phyloP scores from a whole-genome alignment of 129 eudicot species.

The Pulicaria dysenterica region DNA sequence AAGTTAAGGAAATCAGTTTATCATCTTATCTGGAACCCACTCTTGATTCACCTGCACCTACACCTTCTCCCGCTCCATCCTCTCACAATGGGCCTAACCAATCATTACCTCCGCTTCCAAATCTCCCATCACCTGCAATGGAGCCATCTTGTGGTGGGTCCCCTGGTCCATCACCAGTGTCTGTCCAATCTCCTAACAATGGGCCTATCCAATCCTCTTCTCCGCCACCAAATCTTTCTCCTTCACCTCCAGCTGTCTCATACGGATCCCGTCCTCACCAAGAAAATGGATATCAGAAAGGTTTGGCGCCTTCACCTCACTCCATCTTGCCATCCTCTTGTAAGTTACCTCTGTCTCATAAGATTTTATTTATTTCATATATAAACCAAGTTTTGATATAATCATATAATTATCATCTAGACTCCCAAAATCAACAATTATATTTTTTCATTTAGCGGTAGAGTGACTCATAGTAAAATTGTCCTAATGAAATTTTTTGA shows the following conservation, averaged over 20 bases:
- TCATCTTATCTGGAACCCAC: conserved; percentile 62
- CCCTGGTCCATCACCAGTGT: conserved; percentile 27
- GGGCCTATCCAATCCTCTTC: conserved; percentile 39
- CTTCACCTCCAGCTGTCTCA: conserved; percentile 40
- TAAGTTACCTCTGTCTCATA: conserved; percentile 45
- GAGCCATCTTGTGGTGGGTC: conserved; percentile 43
- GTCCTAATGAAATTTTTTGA: neutral
- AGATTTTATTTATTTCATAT: too few relatives aligned
- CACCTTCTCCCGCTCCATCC: conserved; percentile 62
- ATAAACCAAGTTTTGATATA: too few relatives aligned
- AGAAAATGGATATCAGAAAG: conserved; percentile 31
- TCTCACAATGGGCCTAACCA: conserved; percentile 17
- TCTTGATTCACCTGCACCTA: conserved; percentile 42
- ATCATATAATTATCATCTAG: too few relatives aligned
- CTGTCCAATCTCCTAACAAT: too few relatives aligned
- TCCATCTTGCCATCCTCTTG: conserved; percentile 40
- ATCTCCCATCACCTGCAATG: conserved; percentile 50
- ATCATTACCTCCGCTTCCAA: conserved; percentile 43
- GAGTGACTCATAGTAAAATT: neutral
- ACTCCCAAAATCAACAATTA: too few relatives aligned
- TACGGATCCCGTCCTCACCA: conserved; percentile 44
- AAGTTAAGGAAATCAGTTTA: conserved; percentile 73
- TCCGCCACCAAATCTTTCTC: conserved; percentile 46
- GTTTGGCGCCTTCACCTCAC: conserved; percentile 43
- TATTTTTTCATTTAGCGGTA: neutral